Evolutionary conservation across 257 asterid genomes (phyloP), one percentile per base, ranked within the genome.

Genomic region (Agastache rugosa): DNA sequence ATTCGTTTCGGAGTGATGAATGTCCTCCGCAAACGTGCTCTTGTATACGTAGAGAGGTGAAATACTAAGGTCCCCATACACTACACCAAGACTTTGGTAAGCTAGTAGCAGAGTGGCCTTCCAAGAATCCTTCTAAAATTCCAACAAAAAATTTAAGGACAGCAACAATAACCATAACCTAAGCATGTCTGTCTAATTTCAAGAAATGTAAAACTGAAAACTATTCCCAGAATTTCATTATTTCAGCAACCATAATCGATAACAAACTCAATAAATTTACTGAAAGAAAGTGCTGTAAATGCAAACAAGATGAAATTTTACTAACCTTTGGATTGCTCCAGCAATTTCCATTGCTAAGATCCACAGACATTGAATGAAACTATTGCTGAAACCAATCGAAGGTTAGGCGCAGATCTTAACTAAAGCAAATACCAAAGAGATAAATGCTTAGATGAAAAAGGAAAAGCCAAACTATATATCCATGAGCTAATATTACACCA

Each of bases 11-110:
- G 98, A 93, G 79, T 93, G 98, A 69, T 87, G 94, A 71, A 94
- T 94, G 75, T 94, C 99, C 80, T 94, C 97, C 2, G 99, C 97
- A 85, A 94, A 94, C 78, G 99, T 87, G 84, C 97, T 91, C 84
- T 85, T 90, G 95, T 81, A 94, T 23, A 94, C 99, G 74, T 94
- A 94, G n/a, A 94, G 89, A 27, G 99, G 99, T 63, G 99, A 94
- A 80, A 94, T 94, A 79, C 97, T 88, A 19, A 94, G 97, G 89
- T 94, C 97, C 1, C 99, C 99, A 72, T 94, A 94, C 14, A 93
- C 98, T 23, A 93, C 98, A 62, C 98, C 98, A 44, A 93, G 97
- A 75, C 97, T 90, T 82, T 90, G 99, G 78, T 92, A 94, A 68
- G 99, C 99, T 77, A 94, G 85, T 7, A 90, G 83, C 85, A 92